Conservation (phyloP, 2,329 filamentous ascomycete genomes). For the Mycosphaerella arachidis region DNA sequence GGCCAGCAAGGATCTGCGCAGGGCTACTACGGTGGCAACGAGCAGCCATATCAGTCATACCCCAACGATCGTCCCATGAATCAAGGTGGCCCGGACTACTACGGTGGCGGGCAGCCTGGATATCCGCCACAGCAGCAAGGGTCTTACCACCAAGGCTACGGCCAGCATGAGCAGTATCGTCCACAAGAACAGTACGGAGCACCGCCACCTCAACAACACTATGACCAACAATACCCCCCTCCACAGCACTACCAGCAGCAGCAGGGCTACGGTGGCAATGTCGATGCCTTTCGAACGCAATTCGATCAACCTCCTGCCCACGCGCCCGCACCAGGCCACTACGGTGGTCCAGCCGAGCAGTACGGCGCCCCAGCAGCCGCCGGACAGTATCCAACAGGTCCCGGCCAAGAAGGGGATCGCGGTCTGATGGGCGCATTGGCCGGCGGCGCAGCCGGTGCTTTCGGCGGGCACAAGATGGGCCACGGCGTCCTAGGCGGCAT, state of each 20-base stretch:
- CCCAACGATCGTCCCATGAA: slow-evolving; percentile 15
- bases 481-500: slow-evolving; percentile 56
- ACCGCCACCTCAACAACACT: slow-evolving; percentile 9
- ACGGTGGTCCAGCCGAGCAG: slow-evolving; percentile 5
- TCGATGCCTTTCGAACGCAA: slow-evolving; percentile 18
- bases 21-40: slow-evolving; percentile 27
- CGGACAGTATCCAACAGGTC: slow-evolving; percentile 9
- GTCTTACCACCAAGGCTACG: slow-evolving; percentile 5
- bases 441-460: slow-evolving; percentile 55
- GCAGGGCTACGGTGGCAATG: slow-evolving; percentile 17
- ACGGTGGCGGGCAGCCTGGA: slow-evolving; percentile 2
- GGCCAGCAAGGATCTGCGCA: slow-evolving; percentile 23
- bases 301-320: slow-evolving; percentile 18
- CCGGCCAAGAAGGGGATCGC: slow-evolving; percentile 45
- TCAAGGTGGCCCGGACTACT: slow-evolving; percentile 5
- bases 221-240: slow-evolving; percentile 8
- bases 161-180: slow-evolving; percentile 15
- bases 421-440: slow-evolving; percentile 53
- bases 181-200: slow-evolving; percentile 8
- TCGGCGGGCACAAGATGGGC: slow-evolving; percentile 52
- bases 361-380: slow-evolving; percentile 6
- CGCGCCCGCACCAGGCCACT: slow-evolving; percentile 8
- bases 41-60: slow-evolving; percentile 28
- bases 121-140: slow-evolving; percentile 18
- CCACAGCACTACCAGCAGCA: slow-evolving; percentile 21